Evolutionary conservation across 106 monocot species (phyloP).

Genomic region (Cymbidium sinense): DNA sequence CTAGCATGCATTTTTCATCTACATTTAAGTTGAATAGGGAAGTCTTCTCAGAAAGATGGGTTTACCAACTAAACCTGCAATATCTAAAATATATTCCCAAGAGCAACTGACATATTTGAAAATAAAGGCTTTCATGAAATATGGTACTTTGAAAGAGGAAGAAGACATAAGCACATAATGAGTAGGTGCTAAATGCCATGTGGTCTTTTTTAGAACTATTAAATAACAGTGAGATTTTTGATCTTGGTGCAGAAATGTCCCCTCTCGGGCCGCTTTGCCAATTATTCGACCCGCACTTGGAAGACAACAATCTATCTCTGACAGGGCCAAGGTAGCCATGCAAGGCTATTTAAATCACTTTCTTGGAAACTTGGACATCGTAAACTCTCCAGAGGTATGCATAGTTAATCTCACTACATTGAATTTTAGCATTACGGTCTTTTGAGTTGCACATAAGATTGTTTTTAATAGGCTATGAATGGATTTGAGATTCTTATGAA

Average conservation of each 20-base stretch:
- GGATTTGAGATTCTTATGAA: not conserved
- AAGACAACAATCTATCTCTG: constrained; percentile 79
- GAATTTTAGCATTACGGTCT: not conserved
- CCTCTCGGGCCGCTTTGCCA: constrained; percentile 85
- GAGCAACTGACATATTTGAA: not conserved
- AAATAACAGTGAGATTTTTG: constrained; percentile 10
- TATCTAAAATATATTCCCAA: not conserved
- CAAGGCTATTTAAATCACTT: constrained; percentile 96
- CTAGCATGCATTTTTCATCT: not conserved
- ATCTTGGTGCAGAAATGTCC: constrained; percentile 68
- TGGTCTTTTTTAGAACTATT: not conserved
- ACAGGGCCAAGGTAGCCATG: constrained; percentile 88
- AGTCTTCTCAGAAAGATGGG: not conserved
- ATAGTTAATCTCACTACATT: not conserved
- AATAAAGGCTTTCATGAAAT: not conserved
- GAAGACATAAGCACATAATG: not conserved
- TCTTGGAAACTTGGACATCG: constrained; percentile 93
- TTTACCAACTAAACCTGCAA: not conserved
- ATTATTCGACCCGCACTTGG: constrained; percentile 85
- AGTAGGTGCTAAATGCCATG: not conserved
- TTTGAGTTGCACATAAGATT: not conserved
- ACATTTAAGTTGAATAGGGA: not conserved
- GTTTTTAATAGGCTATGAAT: not conserved
- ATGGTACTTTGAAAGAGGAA: not conserved
- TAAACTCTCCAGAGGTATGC: constrained; percentile 91